Percentiles rank a stretch among this genome's conserved stretches.
phyloP scores from a whole-genome alignment of 1,284 basidiomycete species.

The Anthracocystis panici-leucophaei region DNA sequence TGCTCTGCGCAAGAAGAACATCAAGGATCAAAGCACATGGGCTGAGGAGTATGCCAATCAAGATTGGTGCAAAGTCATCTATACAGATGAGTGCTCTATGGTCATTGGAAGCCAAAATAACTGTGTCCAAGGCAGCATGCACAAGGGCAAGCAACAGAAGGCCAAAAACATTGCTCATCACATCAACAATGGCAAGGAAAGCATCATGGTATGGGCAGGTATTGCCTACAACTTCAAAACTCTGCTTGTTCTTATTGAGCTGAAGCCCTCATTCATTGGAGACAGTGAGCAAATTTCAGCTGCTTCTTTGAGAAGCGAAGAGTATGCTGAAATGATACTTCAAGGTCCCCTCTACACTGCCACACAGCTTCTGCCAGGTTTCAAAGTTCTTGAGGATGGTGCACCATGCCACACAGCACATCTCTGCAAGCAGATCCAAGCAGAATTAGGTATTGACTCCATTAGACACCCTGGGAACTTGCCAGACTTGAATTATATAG shows the following conservation, averaged over 20 bases:
- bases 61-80: background rate
- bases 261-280: background rate
- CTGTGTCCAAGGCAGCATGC: background rate
- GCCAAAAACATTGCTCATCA: background rate
- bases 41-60: background rate
- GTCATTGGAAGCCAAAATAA: background rate
- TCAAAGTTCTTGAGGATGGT: background rate
- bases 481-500: background rate
- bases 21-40: background rate
- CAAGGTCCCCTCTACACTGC: background rate
- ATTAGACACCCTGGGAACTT: background rate
- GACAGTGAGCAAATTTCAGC: background rate
- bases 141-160: background rate
- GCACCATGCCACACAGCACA: background rate
- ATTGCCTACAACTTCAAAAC: slow-evolving; percentile 1
- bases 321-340: background rate
- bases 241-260: background rate
- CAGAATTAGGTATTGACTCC: background rate
- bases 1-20: background rate
- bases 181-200: background rate
- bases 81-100: background rate
- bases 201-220: slow-evolving; percentile 1
- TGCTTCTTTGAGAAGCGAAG: background rate
- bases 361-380: background rate
- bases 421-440: background rate